Conservation (phyloP, 768 basidiomycete genomes). For the Galerina sulciceps region DNA sequence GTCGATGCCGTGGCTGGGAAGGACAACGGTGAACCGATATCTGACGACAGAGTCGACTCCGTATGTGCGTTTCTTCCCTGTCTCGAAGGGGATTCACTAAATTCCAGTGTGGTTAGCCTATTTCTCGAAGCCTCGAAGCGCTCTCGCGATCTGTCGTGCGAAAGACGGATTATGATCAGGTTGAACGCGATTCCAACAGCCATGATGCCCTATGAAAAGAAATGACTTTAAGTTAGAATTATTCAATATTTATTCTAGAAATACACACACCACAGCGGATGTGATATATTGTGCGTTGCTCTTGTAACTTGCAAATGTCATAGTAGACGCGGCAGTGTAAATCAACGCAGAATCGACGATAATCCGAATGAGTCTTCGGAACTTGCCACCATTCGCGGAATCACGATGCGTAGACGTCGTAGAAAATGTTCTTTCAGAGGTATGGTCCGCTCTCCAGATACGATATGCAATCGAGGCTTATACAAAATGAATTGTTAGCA, state of each 20-base stretch:
- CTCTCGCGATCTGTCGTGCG: not conserved
- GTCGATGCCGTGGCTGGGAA: not conserved
- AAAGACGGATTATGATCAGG: conserved; percentile 5
- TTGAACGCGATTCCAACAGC: conserved; percentile 9
- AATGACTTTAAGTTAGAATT: no score
- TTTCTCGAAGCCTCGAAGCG: not conserved
- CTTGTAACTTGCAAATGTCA: conserved; percentile 9
- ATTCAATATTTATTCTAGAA: not conserved
- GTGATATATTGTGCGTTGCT: conserved; percentile 10
- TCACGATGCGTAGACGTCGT: not conserved
- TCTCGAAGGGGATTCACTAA: not conserved
- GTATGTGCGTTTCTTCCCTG: not conserved
- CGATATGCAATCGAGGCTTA: conserved; percentile 7
- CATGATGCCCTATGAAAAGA: conserved; percentile 6
- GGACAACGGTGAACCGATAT: not conserved
- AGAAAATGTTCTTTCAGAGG: not conserved
- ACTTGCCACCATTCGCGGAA: not conserved
- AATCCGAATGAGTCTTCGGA: conserved; percentile 3
- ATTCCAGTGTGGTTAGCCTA: conserved; percentile 4
- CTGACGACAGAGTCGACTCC: not conserved
- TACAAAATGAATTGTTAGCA: not conserved
- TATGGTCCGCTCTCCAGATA: conserved; percentile 1
- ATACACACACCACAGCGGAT: conserved; percentile 3
- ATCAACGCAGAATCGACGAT: conserved; percentile 11
- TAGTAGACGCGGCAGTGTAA: conserved; percentile 3